These are phyloP conservation scores for Chenopodium album DNA, from an alignment of 148 eudicot species.

Conservation along the genomic window DNA sequence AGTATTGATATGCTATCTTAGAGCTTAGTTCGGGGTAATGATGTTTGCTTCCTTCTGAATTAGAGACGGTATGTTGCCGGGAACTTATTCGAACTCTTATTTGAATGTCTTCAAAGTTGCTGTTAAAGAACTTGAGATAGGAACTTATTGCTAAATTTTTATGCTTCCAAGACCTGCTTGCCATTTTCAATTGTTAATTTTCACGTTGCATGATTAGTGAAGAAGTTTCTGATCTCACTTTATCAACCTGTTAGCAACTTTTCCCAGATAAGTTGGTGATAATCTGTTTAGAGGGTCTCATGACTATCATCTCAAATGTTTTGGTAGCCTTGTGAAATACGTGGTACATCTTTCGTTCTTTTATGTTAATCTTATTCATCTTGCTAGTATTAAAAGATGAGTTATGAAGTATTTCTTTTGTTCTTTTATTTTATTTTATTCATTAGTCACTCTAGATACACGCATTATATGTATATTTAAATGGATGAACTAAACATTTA, in stretches of 20 bases:
- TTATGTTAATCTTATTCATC: too few species aligned
- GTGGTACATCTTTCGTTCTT: too few species aligned
- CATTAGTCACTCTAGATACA: too few species aligned
- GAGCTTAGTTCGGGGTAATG: neutral
- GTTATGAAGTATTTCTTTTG: too few species aligned
- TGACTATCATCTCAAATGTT: too few species aligned
- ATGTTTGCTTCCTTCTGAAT: neutral
- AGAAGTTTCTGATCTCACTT: neutral
- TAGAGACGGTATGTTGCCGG: neutral
- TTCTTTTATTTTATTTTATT: too few species aligned
- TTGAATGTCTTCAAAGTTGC: neutral
- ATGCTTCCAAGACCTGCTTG: neutral
- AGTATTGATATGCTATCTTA: neutral
- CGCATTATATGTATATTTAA: too few species aligned
- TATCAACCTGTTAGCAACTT: neutral
- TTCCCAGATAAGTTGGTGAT: too few species aligned
- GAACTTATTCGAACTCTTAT: neutral
- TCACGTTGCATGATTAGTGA: neutral
- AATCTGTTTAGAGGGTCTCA: too few species aligned
- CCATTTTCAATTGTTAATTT: neutral
- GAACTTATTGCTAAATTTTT: neutral
- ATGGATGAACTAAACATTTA: too few species aligned
- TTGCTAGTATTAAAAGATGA: too few species aligned
- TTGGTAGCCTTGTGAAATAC: too few species aligned
- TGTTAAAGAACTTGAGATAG: neutral